These are phyloP conservation scores for Sphaerostilbella broomeana DNA, from an alignment of 2,329 filamentous ascomycete species.

Conservation along the genomic window DNA sequence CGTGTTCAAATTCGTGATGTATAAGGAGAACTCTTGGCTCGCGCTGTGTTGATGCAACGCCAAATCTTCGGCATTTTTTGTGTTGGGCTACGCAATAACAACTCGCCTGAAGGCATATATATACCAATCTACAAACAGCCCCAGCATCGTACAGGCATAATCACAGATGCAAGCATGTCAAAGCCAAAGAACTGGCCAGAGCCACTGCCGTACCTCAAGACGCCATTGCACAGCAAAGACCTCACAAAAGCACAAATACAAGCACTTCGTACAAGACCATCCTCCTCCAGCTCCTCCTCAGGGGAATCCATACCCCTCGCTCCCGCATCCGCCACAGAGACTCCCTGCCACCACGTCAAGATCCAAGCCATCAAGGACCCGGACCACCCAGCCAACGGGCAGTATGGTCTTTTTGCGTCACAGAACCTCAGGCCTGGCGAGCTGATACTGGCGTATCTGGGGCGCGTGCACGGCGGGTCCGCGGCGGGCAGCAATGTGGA, in stretches of 20 bases:
- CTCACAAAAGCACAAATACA: conserved; percentile 37
- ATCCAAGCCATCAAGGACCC: conserved; percentile 47
- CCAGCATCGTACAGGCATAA: background rate
- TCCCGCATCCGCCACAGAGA: conserved; percentile 27
- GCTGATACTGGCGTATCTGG: conserved; percentile 57
- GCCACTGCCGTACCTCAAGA: conserved; percentile 44
- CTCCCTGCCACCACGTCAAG: conserved; percentile 43
- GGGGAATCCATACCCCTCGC: conserved; percentile 17
- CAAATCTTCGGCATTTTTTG: conserved; percentile 10
- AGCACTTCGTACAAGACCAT: conserved; percentile 29
- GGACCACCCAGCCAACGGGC: conserved; percentile 51
- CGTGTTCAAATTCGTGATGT: too few species aligned
- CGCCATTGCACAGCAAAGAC: conserved; percentile 41
- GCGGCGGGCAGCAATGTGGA: conserved; percentile 22
- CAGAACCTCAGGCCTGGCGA: conserved; percentile 45
- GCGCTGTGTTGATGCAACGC: background rate
- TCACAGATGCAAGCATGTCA: conserved; percentile 23
- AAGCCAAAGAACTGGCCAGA: conserved; percentile 54
- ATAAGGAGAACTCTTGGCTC: background rate
- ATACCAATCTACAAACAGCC: background rate
- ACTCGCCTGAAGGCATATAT: background rate
- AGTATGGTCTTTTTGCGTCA: conserved; percentile 55
- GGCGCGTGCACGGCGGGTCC: conserved; percentile 43
- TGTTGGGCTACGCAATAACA: background rate
- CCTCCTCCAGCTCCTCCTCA: background rate